Percentiles rank a stretch among this genome's conserved stretches.
Conservation (phyloP, 768 basidiomycete species). For the Pisolithus sp. region DNA sequence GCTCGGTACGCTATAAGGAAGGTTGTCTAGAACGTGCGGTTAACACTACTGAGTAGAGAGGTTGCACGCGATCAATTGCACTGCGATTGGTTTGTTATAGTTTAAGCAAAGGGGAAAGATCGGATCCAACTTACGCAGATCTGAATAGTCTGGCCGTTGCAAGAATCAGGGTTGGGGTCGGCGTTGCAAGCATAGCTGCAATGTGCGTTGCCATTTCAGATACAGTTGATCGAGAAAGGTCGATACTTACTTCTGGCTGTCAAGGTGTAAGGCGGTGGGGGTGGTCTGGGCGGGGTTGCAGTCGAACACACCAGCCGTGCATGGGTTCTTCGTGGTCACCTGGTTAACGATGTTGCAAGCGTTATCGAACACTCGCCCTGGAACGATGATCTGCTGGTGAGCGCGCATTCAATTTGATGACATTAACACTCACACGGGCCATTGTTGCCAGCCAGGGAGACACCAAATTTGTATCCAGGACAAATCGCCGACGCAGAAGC, state of each 20-base stretch:
- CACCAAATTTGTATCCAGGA: constrained; percentile 24
- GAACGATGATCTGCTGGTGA: too few relatives aligned
- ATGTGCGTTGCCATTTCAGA: not conserved
- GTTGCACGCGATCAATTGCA: not conserved
- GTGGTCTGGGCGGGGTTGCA: constrained; percentile 25
- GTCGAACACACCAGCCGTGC: constrained; percentile 3
- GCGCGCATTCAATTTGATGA: too few relatives aligned
- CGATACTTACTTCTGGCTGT: not conserved
- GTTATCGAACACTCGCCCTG: not conserved
- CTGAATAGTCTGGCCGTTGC: constrained; percentile 21
- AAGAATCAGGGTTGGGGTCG: constrained; percentile 23
- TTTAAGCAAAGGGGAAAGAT: not conserved
- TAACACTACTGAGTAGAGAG: too few relatives aligned
- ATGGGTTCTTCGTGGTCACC: constrained; percentile 27
- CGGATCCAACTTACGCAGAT: constrained; percentile 21
- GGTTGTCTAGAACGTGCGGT: too few relatives aligned
- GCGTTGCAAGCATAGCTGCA: constrained; percentile 22
- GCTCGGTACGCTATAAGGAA: too few relatives aligned
- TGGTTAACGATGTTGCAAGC: constrained; percentile 24
- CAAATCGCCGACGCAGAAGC: constrained; percentile 20
- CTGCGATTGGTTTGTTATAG: not conserved
- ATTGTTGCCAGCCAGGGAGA: constrained; percentile 17
- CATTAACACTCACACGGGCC: constrained; percentile 8
- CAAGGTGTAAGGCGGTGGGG: constrained; percentile 11
- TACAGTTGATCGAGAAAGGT: not conserved